phyloP scores from a whole-genome alignment of 139 green algal species.

The Bryopsis sp. region DNA sequence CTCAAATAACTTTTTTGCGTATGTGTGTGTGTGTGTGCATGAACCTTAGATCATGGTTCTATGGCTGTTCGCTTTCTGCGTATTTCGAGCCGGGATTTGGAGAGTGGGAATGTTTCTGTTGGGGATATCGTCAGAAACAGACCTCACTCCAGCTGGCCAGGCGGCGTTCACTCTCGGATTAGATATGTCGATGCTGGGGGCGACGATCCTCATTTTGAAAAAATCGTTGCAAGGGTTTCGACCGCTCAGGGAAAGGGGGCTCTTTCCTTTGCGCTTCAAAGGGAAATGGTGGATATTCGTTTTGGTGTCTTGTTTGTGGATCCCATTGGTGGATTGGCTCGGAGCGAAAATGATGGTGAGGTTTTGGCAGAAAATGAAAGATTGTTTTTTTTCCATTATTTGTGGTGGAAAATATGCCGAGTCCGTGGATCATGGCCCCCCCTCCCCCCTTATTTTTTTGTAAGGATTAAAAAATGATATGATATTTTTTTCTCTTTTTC shows the following conservation, averaged over 20 bases:
- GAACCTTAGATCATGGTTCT: constrained; percentile 9
- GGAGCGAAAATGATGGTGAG: constrained; percentile 2
- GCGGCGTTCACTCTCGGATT: constrained; percentile 3
- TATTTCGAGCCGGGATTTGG: background rate
- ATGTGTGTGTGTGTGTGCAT: no score
- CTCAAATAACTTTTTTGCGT: no score
- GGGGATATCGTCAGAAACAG: constrained; percentile 7
- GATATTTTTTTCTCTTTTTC: no score
- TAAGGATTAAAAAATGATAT: no score
- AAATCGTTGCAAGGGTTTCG: background rate
- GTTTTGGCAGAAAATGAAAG: background rate
- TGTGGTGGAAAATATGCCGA: no score
- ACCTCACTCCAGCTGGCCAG: constrained; percentile 2
- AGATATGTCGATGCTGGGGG: constrained; percentile 9
- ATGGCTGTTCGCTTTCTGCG: constrained; percentile 7
- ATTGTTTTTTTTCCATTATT: no score
- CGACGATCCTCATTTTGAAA: constrained; percentile 13
- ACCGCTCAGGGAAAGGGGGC: constrained; percentile 3
- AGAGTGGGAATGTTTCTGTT: constrained; percentile 6
- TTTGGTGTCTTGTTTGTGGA: constrained; percentile 12
- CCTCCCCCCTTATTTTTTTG: no score
- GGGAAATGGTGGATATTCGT: constrained; percentile 6
- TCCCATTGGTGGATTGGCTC: constrained; percentile 14
- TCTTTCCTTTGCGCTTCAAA: background rate
- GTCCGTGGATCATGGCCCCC: no score